Base-by-base conservation (phyloP, 352 stramenopile species). In the Globisporangium cystogenes region DNA sequence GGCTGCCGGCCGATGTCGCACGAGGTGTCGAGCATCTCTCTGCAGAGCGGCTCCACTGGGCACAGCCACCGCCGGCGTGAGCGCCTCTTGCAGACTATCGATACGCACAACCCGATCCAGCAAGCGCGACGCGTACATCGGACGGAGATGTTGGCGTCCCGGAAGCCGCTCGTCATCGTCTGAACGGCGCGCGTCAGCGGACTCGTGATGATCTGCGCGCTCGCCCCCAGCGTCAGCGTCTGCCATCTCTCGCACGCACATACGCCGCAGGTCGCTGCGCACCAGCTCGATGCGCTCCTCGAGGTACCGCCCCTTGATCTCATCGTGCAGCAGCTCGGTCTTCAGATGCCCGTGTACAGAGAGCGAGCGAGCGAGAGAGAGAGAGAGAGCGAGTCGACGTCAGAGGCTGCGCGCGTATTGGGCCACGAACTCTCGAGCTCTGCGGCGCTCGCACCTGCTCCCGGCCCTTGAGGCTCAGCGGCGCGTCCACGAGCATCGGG, bases 21-120 rank as follows among this genome's bases (percentile, higher is more conserved):
- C 4, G 84, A 79, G 3, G 84, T 95, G 57, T 93, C 80, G 12
- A 95, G 72, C 77, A 88, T 87, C 56, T 95, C 84, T 15, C 84
- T 80, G 45, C 83, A 94, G 16, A 49, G 68, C 50, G 73, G 64
- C 14, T 93, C 77, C 44, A 92, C 82, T 94, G 46, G 33, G 60
- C 7, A 26, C 39, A n/a, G 15, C 4, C 37, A 21, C 16, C 15
- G 18, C 16, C 54, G 46, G 40, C 21, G 39, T 44, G 8, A 23
- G 39, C 39, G 16, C 37, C 5, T 24, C 37, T 12, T n/a, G n/a
- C n/a, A n/a, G n/a, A n/a, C 14, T n/a, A 26, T n/a, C 18, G 15
- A 26, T 11, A 7, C 1, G 7, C 4, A 24, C 18, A 18, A 24
- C 18, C 39, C 3, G 16, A 44, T 8, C n/a, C 7, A 7, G 15